Percentiles rank a stretch among this genome's conserved stretches.
Conservation (phyloP, 2,329 filamentous ascomycete genomes). For the Macrophomina pseudophaseolina region DNA sequence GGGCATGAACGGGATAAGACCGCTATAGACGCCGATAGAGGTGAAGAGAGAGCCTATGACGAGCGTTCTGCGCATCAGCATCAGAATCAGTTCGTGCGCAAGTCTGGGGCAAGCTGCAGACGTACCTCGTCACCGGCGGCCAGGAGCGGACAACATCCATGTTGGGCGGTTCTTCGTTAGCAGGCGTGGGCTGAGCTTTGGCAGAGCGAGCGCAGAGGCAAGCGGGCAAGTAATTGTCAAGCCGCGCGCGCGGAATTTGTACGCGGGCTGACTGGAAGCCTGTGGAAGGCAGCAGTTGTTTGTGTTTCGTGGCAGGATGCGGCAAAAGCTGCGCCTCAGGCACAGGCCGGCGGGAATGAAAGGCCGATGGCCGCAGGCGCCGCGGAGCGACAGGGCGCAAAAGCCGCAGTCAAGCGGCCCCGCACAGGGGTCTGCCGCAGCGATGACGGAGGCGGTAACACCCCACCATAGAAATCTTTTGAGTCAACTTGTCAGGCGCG, state of each 20-base stretch:
- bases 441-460: slow-evolving; percentile 24
- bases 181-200: background rate
- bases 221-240: background rate
- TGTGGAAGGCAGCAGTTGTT: slow-evolving; percentile 3
- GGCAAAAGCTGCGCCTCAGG: slow-evolving; percentile 12
- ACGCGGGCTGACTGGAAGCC: slow-evolving; percentile 26
- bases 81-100: slow-evolving; percentile 7
- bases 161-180: slow-evolving; percentile 30
- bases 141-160: slow-evolving; percentile 70
- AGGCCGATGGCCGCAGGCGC: slow-evolving; percentile 17
- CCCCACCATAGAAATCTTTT: slow-evolving; percentile 25
- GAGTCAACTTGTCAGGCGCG: slow-evolving; percentile 17
- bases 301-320: slow-evolving; percentile 21
- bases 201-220: background rate
- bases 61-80: slow-evolving; percentile 62
- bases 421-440: slow-evolving; percentile 5
- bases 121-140: slow-evolving; percentile 70
- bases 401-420: slow-evolving; percentile 17
- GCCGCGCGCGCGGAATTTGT: slow-evolving; percentile 16
- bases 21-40: slow-evolving; percentile 66
- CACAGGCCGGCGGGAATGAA: slow-evolving; percentile 16
- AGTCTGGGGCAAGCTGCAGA: background rate
- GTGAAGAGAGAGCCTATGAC: slow-evolving; percentile 67
- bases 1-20: slow-evolving; percentile 57
- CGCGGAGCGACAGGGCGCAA: background rate